Percentiles rank a stretch among this genome's conserved stretches.
These are phyloP conservation scores for Cyclostephanos tholiformis DNA, from an alignment of 108 stramenopile genomes.

Conservation along the genomic window DNA sequence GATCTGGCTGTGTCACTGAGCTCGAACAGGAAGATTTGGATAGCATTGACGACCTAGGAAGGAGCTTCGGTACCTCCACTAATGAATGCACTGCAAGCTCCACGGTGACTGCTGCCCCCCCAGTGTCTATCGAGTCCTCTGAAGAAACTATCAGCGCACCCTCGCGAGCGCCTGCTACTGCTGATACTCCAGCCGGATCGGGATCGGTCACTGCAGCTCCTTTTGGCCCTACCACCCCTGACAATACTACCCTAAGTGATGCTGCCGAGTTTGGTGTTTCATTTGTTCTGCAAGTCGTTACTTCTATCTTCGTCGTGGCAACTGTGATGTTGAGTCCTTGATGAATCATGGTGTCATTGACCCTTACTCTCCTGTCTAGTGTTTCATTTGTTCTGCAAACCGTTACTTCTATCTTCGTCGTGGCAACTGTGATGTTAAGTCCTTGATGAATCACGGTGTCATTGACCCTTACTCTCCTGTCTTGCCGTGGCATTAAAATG, in stretches of 20 bases:
- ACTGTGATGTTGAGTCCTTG: background rate
- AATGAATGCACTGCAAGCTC: background rate
- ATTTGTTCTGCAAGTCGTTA: background rate
- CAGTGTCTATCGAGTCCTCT: too few relatives aligned
- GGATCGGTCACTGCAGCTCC: background rate
- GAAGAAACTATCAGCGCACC: too few relatives aligned
- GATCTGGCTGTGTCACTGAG: slow-evolving; percentile 4
- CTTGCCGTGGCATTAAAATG: too few relatives aligned
- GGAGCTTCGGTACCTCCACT: slow-evolving; percentile 12
- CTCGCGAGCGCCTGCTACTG: too few relatives aligned
- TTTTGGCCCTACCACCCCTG: background rate
- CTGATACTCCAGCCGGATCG: background rate
- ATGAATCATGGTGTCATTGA: too few relatives aligned
- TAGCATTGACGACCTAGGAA: slow-evolving; percentile 8
- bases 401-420: background rate
- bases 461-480: too few relatives aligned
- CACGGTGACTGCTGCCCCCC: too few relatives aligned
- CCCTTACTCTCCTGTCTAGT: too few relatives aligned
- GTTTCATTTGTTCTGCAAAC: background rate
- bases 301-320: background rate
- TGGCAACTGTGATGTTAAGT: background rate
- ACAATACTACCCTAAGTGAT: background rate
- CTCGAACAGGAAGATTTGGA: slow-evolving; percentile 11
- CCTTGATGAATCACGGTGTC: too few relatives aligned
- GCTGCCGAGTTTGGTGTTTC: background rate